A percentile compares a stretch with the other conserved stretches of the same genome.
These are phyloP conservation scores for Monosporozyma yasuniensis DNA, from an alignment of 805 yeast genomes.

Conservation along the genomic window DNA sequence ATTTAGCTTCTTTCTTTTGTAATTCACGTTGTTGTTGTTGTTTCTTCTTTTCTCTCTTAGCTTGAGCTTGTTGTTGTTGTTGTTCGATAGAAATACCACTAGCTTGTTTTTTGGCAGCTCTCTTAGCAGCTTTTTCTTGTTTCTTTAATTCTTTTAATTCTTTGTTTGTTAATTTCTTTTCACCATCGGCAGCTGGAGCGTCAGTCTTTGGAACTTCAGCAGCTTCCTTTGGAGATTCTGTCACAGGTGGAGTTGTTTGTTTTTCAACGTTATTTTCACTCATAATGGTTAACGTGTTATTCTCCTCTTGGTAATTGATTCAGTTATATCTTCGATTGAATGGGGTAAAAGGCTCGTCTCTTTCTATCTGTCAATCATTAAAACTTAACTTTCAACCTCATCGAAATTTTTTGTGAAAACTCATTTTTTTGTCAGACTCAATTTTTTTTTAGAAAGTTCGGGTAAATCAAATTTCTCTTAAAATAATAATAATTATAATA, in stretches of 20 bases:
- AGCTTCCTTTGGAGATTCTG: conserved; percentile 1
- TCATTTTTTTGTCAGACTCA: neutral
- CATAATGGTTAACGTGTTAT: too few relatives aligned
- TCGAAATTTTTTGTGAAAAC: neutral
- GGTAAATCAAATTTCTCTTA: neutral
- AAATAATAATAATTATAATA: too few relatives aligned
- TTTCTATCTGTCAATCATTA: neutral
- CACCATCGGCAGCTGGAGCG: conserved; percentile 6
- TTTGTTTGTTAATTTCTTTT: conserved; percentile 49
- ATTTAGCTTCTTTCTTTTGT: conserved; percentile 48
- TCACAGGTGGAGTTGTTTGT: neutral
- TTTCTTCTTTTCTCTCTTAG: conserved; percentile 36
- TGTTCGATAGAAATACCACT: conserved; percentile 43
- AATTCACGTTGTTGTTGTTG: conserved; percentile 39
- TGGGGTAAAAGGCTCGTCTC: too few relatives aligned
- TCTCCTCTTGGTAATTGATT: too few relatives aligned
- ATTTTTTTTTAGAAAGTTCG: neutral
- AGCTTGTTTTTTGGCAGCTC: conserved; percentile 79
- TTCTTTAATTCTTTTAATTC: conserved; percentile 84
- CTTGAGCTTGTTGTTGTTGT: conserved; percentile 33
- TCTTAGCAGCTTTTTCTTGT: conserved; percentile 82
- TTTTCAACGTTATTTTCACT: neutral
- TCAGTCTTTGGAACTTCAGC: conserved; percentile 1
- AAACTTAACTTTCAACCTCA: neutral
- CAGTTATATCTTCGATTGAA: too few relatives aligned